Evolutionary conservation across 768 basidiomycete genomes (phyloP).

Genomic region (Asterophora lycoperdoides): DNA sequence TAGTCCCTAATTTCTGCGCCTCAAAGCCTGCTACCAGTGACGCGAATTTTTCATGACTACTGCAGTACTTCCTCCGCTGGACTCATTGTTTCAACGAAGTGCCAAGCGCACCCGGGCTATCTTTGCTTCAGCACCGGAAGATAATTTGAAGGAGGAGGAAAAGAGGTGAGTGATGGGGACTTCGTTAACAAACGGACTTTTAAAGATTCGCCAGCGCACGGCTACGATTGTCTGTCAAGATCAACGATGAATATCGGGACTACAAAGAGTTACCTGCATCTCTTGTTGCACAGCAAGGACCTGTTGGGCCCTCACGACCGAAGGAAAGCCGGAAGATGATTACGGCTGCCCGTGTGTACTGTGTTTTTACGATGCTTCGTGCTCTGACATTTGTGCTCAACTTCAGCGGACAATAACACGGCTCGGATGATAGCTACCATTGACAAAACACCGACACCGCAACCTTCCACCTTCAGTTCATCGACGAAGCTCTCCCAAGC

Average conservation of each 20-base stretch:
- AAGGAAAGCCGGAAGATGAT: conserved; percentile 60
- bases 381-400: conserved; percentile 17
- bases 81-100: conserved; percentile 55
- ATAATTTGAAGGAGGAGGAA: conserved; percentile 60
- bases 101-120: conserved; percentile 72
- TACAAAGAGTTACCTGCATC: conserved; percentile 81
- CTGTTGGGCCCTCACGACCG: conserved; percentile 77
- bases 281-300: conserved; percentile 74
- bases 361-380: conserved; percentile 6
- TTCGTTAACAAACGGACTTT: neutral
- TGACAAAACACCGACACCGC: conserved; percentile 64
- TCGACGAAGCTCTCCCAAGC: conserved; percentile 76
- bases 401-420: conserved; percentile 45
- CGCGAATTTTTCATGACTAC: conserved; percentile 32
- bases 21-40: too few species aligned
- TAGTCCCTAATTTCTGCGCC: too few species aligned
- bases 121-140: conserved; percentile 63
- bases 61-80: conserved; percentile 58
- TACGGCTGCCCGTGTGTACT: conserved; percentile 60
- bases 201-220: conserved; percentile 45
- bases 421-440: conserved; percentile 69
- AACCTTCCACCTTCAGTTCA: conserved; percentile 68
- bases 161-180: conserved; percentile 48
- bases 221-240: conserved; percentile 76
- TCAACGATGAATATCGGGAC: conserved; percentile 85